Evolutionary conservation across 352 stramenopile genomes (phyloP), one percentile per base, ranked within the genome.

Genomic region (Nannochloropsis limnetica): DNA sequence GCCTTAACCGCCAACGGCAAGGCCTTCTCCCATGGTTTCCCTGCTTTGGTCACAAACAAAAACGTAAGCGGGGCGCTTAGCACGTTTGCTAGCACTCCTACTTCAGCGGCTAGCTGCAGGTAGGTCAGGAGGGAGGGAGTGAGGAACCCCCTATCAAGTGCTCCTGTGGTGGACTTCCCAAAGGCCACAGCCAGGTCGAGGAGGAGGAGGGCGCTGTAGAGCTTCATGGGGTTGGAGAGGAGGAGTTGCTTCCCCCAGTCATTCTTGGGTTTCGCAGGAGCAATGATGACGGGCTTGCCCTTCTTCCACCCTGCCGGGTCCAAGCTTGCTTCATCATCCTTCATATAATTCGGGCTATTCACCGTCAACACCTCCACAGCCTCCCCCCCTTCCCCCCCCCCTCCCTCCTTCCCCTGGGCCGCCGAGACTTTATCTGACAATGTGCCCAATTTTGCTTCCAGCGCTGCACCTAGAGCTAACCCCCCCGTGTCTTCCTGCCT

Each of bases 21-120:
- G 3, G 61, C 61, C 14, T 74, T 25, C n/a, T 74, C 61, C n/a
- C n/a, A 25, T 29, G 61, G 61, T 20, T 74, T 25, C 22, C 61
- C 61, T 31, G 61, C 25, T 74, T 74, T 74, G n/a, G 61, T 31
- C 61, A 74, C 61, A 11, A 74, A 74, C 61, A 74, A 74, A 29
- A 74, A 74, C 11, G 0, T 74, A 8, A 74, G 61, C 11, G 61
- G 61, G 9, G 25, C 61, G n/a, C 61, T 74, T 20, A 74, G 25
- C 2, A 74, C 11, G 22, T 74, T 74, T 14, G 61, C 61, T 20
- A 74, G 61, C 25, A 74, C 25, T 74, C 61, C 61, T 15, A 74
- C 61, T 29, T 74, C 61, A 74, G 61, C 61, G 14, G 61, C 61
- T 15, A 74, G 61, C 61, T 74, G 61, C n/a, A 74, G 8, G 25